Percentiles rank a stretch among this genome's conserved stretches.
Conservation (phyloP, 768 basidiomycete species). For the Russula olivacea region DNA sequence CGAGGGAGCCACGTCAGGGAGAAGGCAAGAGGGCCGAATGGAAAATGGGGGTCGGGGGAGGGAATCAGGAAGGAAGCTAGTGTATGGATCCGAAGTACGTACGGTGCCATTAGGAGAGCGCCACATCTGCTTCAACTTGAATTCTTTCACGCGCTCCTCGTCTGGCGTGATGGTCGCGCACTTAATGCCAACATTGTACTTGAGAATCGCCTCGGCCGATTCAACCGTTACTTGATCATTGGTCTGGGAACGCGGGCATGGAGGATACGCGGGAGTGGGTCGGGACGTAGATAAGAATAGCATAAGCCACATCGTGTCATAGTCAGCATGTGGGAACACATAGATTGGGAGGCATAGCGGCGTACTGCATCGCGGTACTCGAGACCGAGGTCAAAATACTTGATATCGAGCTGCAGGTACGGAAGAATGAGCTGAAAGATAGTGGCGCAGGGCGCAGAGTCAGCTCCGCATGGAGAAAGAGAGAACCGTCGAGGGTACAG, state of each 20-base stretch:
- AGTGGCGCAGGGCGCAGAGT: background rate
- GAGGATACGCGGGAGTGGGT: background rate
- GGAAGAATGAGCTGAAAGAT: conserved; percentile 79
- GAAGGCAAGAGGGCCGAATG: too few species aligned
- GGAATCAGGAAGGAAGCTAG: background rate
- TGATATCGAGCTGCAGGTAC: conserved; percentile 92
- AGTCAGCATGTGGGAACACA: background rate
- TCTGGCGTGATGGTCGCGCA: conserved; percentile 99
- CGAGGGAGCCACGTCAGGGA: conserved; percentile 8
- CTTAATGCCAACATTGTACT: conserved; percentile 97
- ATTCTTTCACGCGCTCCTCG: conserved; percentile 92
- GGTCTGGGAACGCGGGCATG: conserved; percentile 47
- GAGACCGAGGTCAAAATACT: conserved; percentile 96
- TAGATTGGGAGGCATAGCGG: background rate
- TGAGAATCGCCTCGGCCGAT: conserved; percentile 87
- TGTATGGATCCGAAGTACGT: conserved; percentile 28
- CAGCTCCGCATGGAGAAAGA: background rate
- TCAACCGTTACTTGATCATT: conserved; percentile 91
- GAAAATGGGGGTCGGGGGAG: too few species aligned
- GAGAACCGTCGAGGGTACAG: conserved; percentile 26
- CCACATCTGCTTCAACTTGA: conserved; percentile 99
- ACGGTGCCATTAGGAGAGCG: conserved; percentile 94
- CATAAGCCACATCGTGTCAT: background rate
- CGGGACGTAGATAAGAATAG: background rate
- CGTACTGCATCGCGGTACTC: conserved; percentile 83